Percentiles rank a stretch among this genome's conserved stretches.
Conservation (phyloP, 306 rosid genomes). For the Ziziphus jujuba region DNA sequence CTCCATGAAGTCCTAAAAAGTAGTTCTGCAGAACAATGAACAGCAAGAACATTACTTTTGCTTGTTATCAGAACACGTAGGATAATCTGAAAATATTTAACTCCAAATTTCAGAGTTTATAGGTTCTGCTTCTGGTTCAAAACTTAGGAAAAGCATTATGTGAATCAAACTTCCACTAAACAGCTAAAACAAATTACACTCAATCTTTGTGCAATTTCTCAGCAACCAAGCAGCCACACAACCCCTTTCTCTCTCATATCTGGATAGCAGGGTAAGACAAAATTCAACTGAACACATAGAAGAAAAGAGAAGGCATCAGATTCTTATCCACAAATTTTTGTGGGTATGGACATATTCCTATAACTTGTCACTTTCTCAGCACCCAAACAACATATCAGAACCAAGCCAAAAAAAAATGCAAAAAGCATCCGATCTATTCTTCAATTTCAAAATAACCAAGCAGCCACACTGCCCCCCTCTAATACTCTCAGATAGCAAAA, state of each 20-base stretch:
- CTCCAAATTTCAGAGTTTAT: background rate
- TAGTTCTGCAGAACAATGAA: conserved; percentile 36
- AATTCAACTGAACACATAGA: background rate
- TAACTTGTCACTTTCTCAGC: background rate
- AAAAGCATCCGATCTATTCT: too few species aligned
- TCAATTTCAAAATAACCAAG: background rate
- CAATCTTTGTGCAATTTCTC: too few species aligned
- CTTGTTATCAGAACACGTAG: background rate
- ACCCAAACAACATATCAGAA: background rate
- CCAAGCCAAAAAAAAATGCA: too few species aligned
- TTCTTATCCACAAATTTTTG: background rate
- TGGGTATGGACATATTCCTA: background rate
- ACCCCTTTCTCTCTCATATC: conserved; percentile 10
- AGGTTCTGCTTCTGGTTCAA: background rate
- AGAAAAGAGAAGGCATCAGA: background rate
- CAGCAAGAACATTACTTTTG: background rate
- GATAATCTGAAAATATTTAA: background rate
- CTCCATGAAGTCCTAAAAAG: conserved; percentile 40
- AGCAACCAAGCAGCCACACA: background rate
- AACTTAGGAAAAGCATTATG: background rate
- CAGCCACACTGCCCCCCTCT: background rate
- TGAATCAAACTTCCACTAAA: background rate
- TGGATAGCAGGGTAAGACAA: conserved; percentile 1
- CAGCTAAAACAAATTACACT: too few species aligned
- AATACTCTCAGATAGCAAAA: conserved; percentile 10